Evolutionary conservation across 805 yeast genomes (phyloP), one percentile per base, ranked within the genome.

Genomic region (Barnettozyma wickerhamii): DNA sequence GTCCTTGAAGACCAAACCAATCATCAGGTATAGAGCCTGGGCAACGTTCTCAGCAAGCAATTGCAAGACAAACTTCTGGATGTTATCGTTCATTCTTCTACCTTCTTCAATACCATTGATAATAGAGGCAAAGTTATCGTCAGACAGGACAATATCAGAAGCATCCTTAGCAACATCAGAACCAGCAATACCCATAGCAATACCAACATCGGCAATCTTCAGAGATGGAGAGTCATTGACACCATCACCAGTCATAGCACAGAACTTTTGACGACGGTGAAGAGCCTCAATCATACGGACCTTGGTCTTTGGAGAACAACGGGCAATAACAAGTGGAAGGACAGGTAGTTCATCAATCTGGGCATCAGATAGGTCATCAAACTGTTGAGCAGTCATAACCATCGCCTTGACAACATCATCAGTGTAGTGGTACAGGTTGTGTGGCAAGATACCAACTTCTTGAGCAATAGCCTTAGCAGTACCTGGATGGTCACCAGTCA

Each of bases 121-220:
- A 56, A 84, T 84, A 14, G 90, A 81, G 5, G 90, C 85, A 62
- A 84, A 84, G 60, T 84, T 84, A 64, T 84, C 81, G 58, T 84
- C 91, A 18, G 83, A 72, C 37, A 84, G 69, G 14, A 84, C 85
- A 59, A 84, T 81, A 59, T 84, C 91, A 33, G 84, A 72, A 6
- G 89, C 88, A 58, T 83, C 87, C 59, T 84, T 84, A n/a, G 91
- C 91, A 30, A 84, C 91, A 65, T 84, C 91, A 10, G 86, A 79
- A 5, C 91, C 91, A 46, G 81, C 75, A 64, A 77, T 68, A 35
- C 91, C 91, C 91, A 84, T 84, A 10, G 91, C 88, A 59, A 84
- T 82, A 49, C 91, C 91, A 42, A 84, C 86, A 60, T 84, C 89
- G 4, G 91, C 83, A 48, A 69, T 77, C 58, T 83, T 83, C 62